phyloP scores from a whole-genome alignment of 306 rosid genomes.

The Castanea crenata region DNA sequence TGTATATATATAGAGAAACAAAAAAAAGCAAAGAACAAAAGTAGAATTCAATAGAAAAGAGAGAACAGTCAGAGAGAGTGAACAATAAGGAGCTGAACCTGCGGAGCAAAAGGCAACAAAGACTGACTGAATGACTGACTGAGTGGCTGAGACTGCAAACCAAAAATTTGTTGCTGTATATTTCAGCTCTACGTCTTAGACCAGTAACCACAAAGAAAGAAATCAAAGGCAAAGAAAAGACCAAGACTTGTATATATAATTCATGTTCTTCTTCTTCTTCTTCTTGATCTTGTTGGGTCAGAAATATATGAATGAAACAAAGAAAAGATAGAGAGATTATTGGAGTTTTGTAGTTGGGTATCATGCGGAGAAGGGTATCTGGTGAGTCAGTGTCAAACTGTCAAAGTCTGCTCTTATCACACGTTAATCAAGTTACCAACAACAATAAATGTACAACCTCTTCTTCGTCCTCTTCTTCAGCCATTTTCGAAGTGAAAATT shows the following conservation, averaged over 20 bases:
- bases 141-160: constrained; percentile 1
- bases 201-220: constrained; percentile 2
- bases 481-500: constrained; percentile 16
- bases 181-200: constrained; percentile 8
- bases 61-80: neutral
- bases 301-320: constrained; percentile 11
- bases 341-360: constrained; percentile 34
- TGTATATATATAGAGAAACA: neutral
- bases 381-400: constrained; percentile 40
- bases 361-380: constrained; percentile 17
- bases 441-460: constrained; percentile 9
- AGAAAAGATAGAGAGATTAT: constrained; percentile 4
- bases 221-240: constrained; percentile 1
- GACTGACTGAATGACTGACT: neutral
- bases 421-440: constrained; percentile 4
- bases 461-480: constrained; percentile 27
- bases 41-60: neutral
- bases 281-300: constrained; percentile 7
- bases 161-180: constrained; percentile 4
- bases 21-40: neutral
- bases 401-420: constrained; percentile 27
- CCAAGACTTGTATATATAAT: neutral
- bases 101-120: constrained; percentile 17
- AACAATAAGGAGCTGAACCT: constrained; percentile 22
- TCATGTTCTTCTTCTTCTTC: neutral